A percentile compares a stretch with the other conserved stretches of the same genome.
Conservation (phyloP, 2,329 filamentous ascomycete genomes). For the Bertia moriformis region DNA sequence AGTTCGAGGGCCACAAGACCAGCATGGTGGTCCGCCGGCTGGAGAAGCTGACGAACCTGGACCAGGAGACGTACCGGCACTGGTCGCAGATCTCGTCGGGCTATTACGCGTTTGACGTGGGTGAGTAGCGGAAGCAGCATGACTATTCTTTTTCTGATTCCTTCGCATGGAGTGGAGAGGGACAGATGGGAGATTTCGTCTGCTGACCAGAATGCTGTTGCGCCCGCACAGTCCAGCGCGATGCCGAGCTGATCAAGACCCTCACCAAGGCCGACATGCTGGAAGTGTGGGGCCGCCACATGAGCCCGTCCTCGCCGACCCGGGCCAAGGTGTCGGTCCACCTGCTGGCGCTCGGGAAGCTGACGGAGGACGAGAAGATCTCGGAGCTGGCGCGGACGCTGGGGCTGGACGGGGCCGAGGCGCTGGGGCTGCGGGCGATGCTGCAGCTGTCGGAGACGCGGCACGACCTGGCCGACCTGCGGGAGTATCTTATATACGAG, state of each 20-base stretch:
- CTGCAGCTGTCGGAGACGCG: conserved; percentile 18
- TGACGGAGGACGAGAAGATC: conserved; percentile 24
- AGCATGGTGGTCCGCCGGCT: conserved; percentile 75
- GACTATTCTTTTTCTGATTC: background rate
- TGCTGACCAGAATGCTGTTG: conserved; percentile 2
- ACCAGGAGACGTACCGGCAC: conserved; percentile 67
- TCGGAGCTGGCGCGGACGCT: conserved; percentile 21
- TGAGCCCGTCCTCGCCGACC: conserved; percentile 56
- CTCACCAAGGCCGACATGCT: conserved; percentile 70
- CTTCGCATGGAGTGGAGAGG: too few relatives aligned
- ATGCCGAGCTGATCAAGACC: conserved; percentile 59
- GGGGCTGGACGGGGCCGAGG: conserved; percentile 10
- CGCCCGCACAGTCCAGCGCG: conserved; percentile 47
- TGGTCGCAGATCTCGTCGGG: conserved; percentile 78
- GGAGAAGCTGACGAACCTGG: conserved; percentile 84
- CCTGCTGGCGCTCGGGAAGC: conserved; percentile 57
- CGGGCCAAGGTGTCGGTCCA: conserved; percentile 79
- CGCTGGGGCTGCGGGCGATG: conserved; percentile 2
- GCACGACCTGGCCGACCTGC: conserved; percentile 33
- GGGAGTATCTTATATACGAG: conserved; percentile 30
- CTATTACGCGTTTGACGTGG: conserved; percentile 76
- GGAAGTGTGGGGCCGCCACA: conserved; percentile 62
- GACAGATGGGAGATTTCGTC: too few relatives aligned
- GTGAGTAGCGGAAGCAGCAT: conserved; percentile 33
- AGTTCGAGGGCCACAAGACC: conserved; percentile 83